Base-by-base conservation (phyloP, 2,329 filamentous ascomycete genomes). In the Epichloe gansuensis region DNA sequence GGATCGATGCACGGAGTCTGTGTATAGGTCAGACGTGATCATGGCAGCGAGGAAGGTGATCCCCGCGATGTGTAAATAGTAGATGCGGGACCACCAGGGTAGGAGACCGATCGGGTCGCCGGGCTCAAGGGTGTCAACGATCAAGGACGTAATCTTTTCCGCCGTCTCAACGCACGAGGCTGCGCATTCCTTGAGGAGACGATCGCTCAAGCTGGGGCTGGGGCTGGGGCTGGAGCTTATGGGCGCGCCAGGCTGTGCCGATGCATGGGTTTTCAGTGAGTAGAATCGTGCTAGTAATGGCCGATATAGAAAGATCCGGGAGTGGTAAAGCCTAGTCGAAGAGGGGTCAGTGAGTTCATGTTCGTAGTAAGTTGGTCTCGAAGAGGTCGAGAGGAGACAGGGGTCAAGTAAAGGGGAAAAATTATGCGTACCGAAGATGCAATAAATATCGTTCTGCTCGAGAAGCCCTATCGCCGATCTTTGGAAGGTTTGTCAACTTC, bases 21-120 rank as follows among this genome's bases (percentile, higher is more conserved):
- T 63, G 45, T 59, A 64, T n/a, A 64, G 51, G 3, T 63, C 61
- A 3, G 58, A 43, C 28, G 21, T 23, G 28, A 62, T 55, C 63
- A 64, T 57, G 12, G 57, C 53, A 2, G 57, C 56, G 13, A 59
- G 42, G 25, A 57, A 54, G 31, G 46, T 52, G 11, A 49, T 56
- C 4, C 56, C 56, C 5, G 56, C 56, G 34, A 57, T 55, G 28
- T 59, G 55, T 21, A 59, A 45, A 28, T 57, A 59, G 42, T 55
- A 59, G 17, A 58, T 41, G 21, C 56, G 51, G n/a, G 57, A 52
- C 57, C 57, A 58, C 57, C 57, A 59, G 1, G 50, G 49, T 12
- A 58, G 15, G 13, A 57, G 31, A 12, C 53, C 55, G 13, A 54
- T 51, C 8, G 52, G 15, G 35, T 34, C 46, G 25, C n/a, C n/a